Conservation (phyloP, 2,329 filamentous ascomycete species). For the Diaporthe caulivora region DNA sequence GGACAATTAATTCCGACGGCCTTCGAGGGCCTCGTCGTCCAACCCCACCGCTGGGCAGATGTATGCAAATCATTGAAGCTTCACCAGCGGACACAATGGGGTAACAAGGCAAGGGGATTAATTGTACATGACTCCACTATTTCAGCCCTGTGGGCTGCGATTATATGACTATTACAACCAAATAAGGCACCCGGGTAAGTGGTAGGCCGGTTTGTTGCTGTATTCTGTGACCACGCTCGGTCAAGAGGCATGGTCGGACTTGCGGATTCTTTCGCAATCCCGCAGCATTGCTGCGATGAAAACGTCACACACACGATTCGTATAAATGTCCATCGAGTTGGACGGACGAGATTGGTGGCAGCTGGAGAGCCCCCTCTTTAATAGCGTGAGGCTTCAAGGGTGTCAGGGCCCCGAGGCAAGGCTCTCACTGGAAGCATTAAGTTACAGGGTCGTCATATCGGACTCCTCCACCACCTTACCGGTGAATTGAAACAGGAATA, state of each 20-base stretch:
- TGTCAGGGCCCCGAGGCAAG: neutral
- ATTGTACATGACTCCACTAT: neutral
- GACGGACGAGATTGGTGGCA: neutral
- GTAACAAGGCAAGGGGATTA: neutral
- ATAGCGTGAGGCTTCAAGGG: neutral
- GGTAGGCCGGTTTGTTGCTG: neutral
- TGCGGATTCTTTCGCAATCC: conserved; percentile 3
- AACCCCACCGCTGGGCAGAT: neutral
- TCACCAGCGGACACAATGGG: neutral
- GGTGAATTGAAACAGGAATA: conserved; percentile 15
- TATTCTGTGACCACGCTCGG: neutral
- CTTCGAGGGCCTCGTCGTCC: neutral
- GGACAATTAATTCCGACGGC: neutral
- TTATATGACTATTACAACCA: neutral
- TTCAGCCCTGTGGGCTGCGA: neutral
- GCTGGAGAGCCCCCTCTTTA: conserved; percentile 2
- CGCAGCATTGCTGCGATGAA: conserved; percentile 3
- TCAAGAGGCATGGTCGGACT: conserved; percentile 15
- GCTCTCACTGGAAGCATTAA: neutral
- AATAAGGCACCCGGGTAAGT: neutral
- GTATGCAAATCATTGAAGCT: neutral
- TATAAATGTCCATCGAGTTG: neutral
- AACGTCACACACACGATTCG: conserved; percentile 12
- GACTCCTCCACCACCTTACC: conserved; percentile 26
- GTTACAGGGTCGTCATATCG: neutral